Evolutionary conservation across 2,329 filamentous ascomycete species (phyloP).

Genomic region (Botrytis squamosa): DNA sequence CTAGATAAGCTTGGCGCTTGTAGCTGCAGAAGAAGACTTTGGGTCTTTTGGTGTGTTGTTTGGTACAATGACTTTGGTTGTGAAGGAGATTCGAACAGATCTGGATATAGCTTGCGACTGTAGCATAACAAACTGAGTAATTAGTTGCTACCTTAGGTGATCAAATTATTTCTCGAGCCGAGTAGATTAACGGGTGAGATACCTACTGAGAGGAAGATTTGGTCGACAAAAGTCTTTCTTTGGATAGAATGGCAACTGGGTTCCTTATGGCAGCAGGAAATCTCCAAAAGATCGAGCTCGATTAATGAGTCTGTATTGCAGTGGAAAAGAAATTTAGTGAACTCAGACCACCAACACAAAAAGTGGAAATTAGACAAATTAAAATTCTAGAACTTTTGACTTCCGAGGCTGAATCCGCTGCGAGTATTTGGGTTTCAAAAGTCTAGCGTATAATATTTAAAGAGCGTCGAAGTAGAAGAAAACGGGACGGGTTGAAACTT

Average conservation of each 20-base stretch:
- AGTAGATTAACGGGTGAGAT: neutral
- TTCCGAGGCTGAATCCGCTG: neutral
- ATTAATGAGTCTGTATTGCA: neutral
- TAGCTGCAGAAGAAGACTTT: too few relatives aligned
- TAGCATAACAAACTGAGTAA: neutral
- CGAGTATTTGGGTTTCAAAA: too few relatives aligned
- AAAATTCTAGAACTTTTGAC: neutral
- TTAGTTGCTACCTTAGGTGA: too few relatives aligned
- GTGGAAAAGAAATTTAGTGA: neutral
- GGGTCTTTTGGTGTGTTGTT: neutral
- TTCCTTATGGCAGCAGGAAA: neutral
- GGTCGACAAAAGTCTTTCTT: neutral
- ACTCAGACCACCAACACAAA: neutral
- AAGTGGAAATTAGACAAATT: neutral
- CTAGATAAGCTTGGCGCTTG: neutral
- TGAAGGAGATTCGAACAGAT: too few relatives aligned
- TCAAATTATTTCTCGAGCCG: neutral
- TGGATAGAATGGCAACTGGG: neutral
- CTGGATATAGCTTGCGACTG: neutral
- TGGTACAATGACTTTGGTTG: neutral
- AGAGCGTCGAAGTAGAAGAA: neutral
- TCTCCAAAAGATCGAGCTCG: neutral
- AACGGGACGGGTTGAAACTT: neutral
- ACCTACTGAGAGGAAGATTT: neutral
- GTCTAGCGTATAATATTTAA: neutral